Evolutionary conservation across 441 rosid species (phyloP).

Genomic region (Erodium texanum): DNA sequence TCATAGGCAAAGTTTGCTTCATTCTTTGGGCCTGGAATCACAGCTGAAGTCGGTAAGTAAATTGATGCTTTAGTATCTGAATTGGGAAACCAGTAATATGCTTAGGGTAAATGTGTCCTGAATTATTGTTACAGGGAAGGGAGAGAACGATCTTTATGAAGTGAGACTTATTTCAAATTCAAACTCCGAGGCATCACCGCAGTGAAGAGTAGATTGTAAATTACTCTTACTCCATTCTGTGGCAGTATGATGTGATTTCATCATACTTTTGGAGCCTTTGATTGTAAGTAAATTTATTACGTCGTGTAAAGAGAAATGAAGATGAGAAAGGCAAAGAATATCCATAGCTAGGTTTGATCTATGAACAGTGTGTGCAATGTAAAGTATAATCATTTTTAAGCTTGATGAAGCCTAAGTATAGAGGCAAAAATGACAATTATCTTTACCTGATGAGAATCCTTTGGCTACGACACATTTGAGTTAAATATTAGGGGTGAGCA

Average conservation of each 20-base stretch:
- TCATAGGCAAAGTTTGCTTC: conserved; percentile 79
- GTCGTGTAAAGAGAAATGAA: background rate
- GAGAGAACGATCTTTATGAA: conserved; percentile 58
- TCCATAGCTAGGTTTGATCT: no score
- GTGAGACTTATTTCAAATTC: conserved; percentile 39
- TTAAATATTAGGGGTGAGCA: no score
- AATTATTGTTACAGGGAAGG: conserved; percentile 42
- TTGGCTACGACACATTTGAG: no score
- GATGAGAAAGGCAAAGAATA: background rate
- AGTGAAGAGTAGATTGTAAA: conserved; percentile 24
- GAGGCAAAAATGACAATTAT: no score
- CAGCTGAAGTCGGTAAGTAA: conserved; percentile 71
- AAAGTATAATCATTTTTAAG: no score
- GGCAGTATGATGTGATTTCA: background rate
- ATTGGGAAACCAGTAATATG: background rate
- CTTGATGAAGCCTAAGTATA: no score
- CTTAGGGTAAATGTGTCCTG: background rate
- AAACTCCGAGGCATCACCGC: conserved; percentile 36
- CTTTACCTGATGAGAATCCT: no score
- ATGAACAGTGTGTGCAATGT: no score
- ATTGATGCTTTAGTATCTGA: background rate
- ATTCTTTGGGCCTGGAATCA: conserved; percentile 80
- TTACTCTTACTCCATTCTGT: conserved; percentile 14
- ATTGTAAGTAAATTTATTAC: background rate
- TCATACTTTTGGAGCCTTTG: background rate